Conservation (phyloP, 352 stramenopile species). For the Globisporangium camurandrum region DNA sequence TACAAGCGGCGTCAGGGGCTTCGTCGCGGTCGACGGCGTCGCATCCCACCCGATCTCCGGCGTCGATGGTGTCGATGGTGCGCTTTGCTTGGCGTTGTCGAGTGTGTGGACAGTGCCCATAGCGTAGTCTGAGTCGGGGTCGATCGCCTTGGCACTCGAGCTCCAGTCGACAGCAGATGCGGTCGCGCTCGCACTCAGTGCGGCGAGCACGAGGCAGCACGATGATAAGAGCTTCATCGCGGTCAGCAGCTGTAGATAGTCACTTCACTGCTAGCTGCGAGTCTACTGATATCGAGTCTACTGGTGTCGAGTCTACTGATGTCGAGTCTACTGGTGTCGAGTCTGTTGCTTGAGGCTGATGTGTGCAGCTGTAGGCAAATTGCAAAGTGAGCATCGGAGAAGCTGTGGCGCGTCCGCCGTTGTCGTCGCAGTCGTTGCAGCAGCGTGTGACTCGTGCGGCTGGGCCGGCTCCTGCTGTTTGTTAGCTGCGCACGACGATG, state of each 20-base stretch:
- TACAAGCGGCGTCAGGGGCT: not conserved
- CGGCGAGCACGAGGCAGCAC: constrained; percentile 11
- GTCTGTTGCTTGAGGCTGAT: constrained; percentile 1
- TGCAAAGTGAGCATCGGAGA: constrained; percentile 7
- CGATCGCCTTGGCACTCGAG: constrained; percentile 1
- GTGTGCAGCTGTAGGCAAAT: constrained; percentile 10
- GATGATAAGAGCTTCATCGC: constrained; percentile 10
- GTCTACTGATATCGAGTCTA: no score
- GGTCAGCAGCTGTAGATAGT: not conserved
- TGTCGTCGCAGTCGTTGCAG: not conserved
- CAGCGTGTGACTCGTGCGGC: not conserved
- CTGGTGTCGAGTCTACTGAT: no score
- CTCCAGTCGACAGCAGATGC: constrained; percentile 3
- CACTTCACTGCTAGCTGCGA: no score
- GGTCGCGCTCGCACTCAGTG: not conserved
- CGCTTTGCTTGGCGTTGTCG: constrained; percentile 9
- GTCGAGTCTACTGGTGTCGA: not conserved
- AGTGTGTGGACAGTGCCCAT: constrained; percentile 7
- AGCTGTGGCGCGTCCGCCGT: not conserved
- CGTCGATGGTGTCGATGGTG: not conserved
- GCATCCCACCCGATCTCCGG: not conserved
- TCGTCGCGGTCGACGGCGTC: no score
- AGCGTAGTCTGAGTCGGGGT: constrained; percentile 4
- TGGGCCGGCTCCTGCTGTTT: not conserved
- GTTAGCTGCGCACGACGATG: no score